phyloP scores from a whole-genome alignment of 73 alveolate genomes.

The Blepharisma japonicum region DNA sequence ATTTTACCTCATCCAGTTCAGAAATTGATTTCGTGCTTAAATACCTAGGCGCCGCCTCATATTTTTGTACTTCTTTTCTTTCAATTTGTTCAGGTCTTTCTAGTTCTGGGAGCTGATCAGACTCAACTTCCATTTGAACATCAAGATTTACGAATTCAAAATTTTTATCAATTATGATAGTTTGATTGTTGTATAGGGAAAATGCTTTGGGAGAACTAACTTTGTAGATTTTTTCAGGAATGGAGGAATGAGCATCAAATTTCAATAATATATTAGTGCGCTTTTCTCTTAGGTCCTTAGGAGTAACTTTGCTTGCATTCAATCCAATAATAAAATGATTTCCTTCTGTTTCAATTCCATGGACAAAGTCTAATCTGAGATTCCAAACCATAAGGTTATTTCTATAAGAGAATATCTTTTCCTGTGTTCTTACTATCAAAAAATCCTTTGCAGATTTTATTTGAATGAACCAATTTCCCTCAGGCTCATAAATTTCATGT shows the following conservation, averaged over 20 bases:
- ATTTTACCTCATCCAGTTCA: no score
- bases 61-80: no score
- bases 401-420: not conserved
- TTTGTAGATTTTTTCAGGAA: constrained; percentile 18
- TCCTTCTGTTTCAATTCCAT: not conserved
- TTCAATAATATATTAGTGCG: not conserved
- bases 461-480: not conserved
- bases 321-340: not conserved
- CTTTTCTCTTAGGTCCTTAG: not conserved
- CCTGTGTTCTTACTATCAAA: not conserved
- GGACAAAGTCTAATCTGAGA: constrained; percentile 1
- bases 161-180: not conserved
- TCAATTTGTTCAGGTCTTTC: no score
- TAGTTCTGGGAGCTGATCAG: no score
- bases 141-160: constrained; percentile 14
- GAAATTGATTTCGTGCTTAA: no score
- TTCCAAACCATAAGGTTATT: not conserved
- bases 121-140: no score
- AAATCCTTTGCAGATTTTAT: not conserved
- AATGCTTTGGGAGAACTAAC: not conserved
- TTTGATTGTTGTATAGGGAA: not conserved
- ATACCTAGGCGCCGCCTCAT: no score
- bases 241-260: not conserved
- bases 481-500: constrained; percentile 10
- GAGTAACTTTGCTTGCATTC: not conserved